phyloP scores from a whole-genome alignment of 1,284 basidiomycete genomes.

The Neolentinus lepideus region DNA sequence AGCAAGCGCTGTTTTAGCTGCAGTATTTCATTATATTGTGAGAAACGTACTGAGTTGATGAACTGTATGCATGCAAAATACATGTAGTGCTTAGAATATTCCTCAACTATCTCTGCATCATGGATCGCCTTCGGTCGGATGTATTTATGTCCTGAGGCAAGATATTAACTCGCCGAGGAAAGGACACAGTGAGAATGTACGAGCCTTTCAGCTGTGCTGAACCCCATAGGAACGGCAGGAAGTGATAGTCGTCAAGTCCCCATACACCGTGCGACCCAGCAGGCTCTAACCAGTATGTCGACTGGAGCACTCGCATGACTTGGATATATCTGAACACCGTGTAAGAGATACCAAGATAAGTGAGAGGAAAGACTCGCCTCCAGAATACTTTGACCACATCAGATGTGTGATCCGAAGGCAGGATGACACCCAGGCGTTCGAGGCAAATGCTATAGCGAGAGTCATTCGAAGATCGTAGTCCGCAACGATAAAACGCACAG shows the following conservation, averaged over 20 bases:
- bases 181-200: slow-evolving; percentile 9
- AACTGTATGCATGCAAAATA: slow-evolving; percentile 96
- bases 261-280: slow-evolving; percentile 98
- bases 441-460: slow-evolving; percentile 66
- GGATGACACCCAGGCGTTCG: slow-evolving; percentile 65
- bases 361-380: slow-evolving; percentile 41
- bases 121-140: slow-evolving; percentile 92
- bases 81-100: slow-evolving; percentile 91
- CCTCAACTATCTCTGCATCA: slow-evolving; percentile 88
- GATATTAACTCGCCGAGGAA: background rate
- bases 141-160: slow-evolving; percentile 73
- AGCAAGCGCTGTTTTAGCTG: background rate
- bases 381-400: slow-evolving; percentile 89
- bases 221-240: slow-evolving; percentile 91
- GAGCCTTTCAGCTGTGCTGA: slow-evolving; percentile 74
- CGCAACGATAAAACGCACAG: slow-evolving; percentile 47
- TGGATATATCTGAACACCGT: slow-evolving; percentile 62
- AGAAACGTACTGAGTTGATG: slow-evolving; percentile 79
- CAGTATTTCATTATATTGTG: background rate
- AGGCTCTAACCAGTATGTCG: slow-evolving; percentile 96
- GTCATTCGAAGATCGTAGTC: background rate
- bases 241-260: slow-evolving; percentile 98
- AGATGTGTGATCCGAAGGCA: slow-evolving; percentile 62
- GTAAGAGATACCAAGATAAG: slow-evolving; percentile 6
- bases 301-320: slow-evolving; percentile 88